Conservation (phyloP, 257 asterid species). For the Misopates orontium region DNA sequence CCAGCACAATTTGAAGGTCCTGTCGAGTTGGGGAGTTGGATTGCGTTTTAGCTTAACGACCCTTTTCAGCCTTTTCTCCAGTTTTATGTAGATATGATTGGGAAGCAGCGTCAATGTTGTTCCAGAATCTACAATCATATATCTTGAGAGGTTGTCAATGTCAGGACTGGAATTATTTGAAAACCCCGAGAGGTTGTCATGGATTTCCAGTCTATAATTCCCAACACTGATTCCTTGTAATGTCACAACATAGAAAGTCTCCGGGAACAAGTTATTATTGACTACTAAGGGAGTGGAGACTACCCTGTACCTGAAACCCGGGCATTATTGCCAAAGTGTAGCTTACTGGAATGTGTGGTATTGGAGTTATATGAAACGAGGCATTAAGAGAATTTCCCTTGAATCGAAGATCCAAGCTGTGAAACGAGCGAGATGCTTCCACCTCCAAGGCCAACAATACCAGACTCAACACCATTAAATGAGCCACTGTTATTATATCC, state of each 20-base stretch:
- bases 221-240: slow-evolving; percentile 52
- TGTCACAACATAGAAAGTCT: slow-evolving; percentile 48
- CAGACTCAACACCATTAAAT: slow-evolving; percentile 37
- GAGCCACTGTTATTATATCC: slow-evolving; percentile 38
- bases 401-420: slow-evolving; percentile 40
- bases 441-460: slow-evolving; percentile 69
- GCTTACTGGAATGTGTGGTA: slow-evolving; percentile 34
- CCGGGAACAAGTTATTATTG: slow-evolving; percentile 7
- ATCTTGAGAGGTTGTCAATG: slow-evolving; percentile 21
- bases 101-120: slow-evolving; percentile 38
- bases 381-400: slow-evolving; percentile 65
- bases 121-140: slow-evolving; percentile 50
- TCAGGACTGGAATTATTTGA: not conserved
- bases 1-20: slow-evolving; percentile 26
- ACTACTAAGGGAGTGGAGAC: slow-evolving; percentile 51
- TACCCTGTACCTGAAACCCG: slow-evolving; percentile 41
- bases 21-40: slow-evolving; percentile 6
- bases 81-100: not conserved
- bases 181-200: not conserved
- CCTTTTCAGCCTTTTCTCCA: not conserved
- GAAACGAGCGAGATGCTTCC: slow-evolving; percentile 47
- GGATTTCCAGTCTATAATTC: not conserved
- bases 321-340: slow-evolving; percentile 47
- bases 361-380: slow-evolving; percentile 33
- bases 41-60: slow-evolving; percentile 10